phyloP scores from a whole-genome alignment of 2,329 filamentous ascomycete species.

The Botryotinia globosa region DNA sequence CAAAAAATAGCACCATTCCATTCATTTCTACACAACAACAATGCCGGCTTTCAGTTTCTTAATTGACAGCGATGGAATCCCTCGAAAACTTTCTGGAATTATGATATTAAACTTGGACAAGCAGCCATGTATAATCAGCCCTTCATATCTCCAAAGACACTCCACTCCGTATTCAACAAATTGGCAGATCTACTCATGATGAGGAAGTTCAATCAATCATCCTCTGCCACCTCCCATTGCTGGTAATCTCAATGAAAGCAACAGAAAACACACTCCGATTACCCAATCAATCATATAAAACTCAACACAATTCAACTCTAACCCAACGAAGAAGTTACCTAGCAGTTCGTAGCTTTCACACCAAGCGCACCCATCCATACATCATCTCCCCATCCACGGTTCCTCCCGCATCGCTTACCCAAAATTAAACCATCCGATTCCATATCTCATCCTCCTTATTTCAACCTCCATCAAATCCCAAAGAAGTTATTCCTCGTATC shows the following conservation, averaged over 20 bases:
- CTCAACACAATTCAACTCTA: background rate
- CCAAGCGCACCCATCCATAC: too few species aligned
- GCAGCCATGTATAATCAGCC: accelerated
- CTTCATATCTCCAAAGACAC: too few species aligned
- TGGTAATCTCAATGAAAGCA: background rate
- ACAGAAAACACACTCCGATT: background rate
- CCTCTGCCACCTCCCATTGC: background rate
- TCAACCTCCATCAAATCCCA: background rate
- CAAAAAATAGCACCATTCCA: too few species aligned
- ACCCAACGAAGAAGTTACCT: background rate
- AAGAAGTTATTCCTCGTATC: background rate
- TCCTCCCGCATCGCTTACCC: background rate
- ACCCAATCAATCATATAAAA: background rate
- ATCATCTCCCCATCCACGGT: background rate
- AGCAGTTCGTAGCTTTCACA: background rate
- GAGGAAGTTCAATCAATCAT: background rate
- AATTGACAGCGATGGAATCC: background rate
- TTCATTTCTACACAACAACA: too few species aligned
- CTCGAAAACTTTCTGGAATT: too few species aligned
- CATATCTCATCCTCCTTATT: background rate
- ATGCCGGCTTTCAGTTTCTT: background rate
- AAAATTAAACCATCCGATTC: background rate
- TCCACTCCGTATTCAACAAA: background rate
- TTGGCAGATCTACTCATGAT: background rate
- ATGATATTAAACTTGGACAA: too few species aligned